Percentiles rank a stretch among this genome's conserved stretches.
These are phyloP conservation scores for Lasiodiplodia theobromae DNA, from an alignment of 2,329 filamentous ascomycete species.

Conservation along the genomic window DNA sequence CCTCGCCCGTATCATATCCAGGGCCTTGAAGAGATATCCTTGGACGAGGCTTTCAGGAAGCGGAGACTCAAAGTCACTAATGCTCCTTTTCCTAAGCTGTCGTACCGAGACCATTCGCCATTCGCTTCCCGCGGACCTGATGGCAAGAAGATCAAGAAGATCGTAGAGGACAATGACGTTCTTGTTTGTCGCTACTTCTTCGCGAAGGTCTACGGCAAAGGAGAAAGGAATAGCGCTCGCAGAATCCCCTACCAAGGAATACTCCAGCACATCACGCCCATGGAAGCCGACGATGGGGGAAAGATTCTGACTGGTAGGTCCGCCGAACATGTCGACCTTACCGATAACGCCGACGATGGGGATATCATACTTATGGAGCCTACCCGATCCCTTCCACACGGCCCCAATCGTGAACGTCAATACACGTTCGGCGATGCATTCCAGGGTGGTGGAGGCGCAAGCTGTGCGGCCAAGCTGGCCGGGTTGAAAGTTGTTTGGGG, in stretches of 20 bases:
- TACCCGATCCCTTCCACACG: no score
- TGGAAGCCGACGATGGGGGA: background rate
- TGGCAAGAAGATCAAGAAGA: background rate
- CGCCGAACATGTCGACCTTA: background rate
- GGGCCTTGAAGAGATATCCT: background rate
- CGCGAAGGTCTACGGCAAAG: background rate
- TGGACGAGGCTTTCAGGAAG: background rate
- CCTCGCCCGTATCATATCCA: background rate
- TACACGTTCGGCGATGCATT: constrained; percentile 78
- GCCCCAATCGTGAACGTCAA: constrained; percentile 29
- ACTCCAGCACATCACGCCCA: background rate
- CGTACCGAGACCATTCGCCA: background rate
- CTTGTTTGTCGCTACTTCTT: background rate
- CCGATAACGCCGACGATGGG: background rate
- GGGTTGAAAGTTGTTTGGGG: constrained; percentile 68
- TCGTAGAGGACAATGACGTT: background rate
- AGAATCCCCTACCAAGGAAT: background rate
- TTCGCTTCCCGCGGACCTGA: background rate
- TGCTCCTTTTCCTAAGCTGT: background rate
- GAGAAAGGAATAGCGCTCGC: background rate
- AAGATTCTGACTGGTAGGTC: background rate
- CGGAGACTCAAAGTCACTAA: background rate
- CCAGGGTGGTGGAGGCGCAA: constrained; percentile 75
- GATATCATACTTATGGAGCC: background rate
- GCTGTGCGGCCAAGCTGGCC: constrained; percentile 65